phyloP scores from a whole-genome alignment of 106 monocot species.

The Allium cepa region DNA sequence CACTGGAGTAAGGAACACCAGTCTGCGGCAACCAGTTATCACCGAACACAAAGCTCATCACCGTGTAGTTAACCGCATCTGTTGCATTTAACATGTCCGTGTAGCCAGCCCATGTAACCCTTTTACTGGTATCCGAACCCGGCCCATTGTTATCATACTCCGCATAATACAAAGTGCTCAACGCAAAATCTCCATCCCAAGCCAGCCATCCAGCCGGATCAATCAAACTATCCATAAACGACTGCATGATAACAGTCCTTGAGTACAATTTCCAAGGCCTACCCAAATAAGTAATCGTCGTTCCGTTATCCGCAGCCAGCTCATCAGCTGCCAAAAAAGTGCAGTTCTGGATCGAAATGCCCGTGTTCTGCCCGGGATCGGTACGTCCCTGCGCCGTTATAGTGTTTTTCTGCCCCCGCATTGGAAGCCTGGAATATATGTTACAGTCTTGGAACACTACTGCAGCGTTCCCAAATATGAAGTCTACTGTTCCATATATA shows the following conservation, averaged over 20 bases:
- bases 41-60: slow-evolving; percentile 38
- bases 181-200: slow-evolving; percentile 63
- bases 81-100: slow-evolving; percentile 23
- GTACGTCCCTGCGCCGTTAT: slow-evolving; percentile 82
- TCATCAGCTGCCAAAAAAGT: slow-evolving; percentile 30
- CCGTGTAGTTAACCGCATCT: slow-evolving; percentile 56
- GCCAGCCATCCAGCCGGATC: slow-evolving; percentile 65
- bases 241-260: slow-evolving; percentile 70
- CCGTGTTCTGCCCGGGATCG: slow-evolving; percentile 89
- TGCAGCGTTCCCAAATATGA: slow-evolving; percentile 86
- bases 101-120: slow-evolving; percentile 65
- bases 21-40: slow-evolving; percentile 64
- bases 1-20: slow-evolving; percentile 52
- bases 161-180: slow-evolving; percentile 65
- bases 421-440: slow-evolving; percentile 57
- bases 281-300: slow-evolving; percentile 51
- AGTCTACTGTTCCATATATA: slow-evolving; percentile 85
- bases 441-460: slow-evolving; percentile 82
- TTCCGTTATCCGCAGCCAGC: slow-evolving; percentile 17
- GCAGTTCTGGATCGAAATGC: slow-evolving; percentile 63
- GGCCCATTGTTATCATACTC: slow-evolving; percentile 57
- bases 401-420: slow-evolving; percentile 60
- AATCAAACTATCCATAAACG: slow-evolving; percentile 44
- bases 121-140: slow-evolving; percentile 31
- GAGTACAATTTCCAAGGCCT: slow-evolving; percentile 84